Conservation (phyloP, 2,329 filamentous ascomycete genomes). For the Cladosporium austrohemisphaericum region DNA sequence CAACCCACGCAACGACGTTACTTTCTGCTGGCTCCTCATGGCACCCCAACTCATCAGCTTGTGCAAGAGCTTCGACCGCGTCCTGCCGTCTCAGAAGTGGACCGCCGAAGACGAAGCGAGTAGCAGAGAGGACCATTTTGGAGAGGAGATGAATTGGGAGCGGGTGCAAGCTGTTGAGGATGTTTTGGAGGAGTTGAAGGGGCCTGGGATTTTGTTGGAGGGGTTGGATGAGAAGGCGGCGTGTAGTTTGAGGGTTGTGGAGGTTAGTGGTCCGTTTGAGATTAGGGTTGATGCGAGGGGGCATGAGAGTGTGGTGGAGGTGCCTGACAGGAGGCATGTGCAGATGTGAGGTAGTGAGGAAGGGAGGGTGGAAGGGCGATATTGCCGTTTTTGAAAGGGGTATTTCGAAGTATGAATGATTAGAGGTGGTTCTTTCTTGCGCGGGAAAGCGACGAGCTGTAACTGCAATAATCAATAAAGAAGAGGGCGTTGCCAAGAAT, state of each 20-base stretch:
- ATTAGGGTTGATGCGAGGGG: not conserved
- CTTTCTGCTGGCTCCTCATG: not conserved
- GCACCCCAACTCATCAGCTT: not conserved
- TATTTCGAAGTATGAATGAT: no score
- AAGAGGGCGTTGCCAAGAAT: no score
- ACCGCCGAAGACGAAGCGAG: not conserved
- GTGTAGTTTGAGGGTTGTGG: conserved; percentile 4
- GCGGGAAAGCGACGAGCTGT: not conserved
- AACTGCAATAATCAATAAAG: not conserved
- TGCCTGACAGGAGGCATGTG: not conserved
- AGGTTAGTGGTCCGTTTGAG: not conserved
- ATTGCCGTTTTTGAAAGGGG: no score
- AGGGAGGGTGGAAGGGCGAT: no score
- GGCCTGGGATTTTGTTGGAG: not conserved
- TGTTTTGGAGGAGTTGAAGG: not conserved
- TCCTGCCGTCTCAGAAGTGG: not conserved
- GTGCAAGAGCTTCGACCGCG: not conserved
- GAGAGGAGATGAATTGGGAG: not conserved
- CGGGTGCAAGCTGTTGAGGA: not conserved
- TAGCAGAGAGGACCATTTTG: not conserved
- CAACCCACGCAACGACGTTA: not conserved
- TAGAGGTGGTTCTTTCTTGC: no score
- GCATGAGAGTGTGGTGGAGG: not conserved
- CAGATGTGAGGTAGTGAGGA: not conserved
- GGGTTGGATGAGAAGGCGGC: not conserved